A percentile compares a stretch with the other conserved stretches of the same genome.
Evolutionary conservation across 2,329 filamentous ascomycete genomes (phyloP).

Genomic region (Clonostachys rosea): DNA sequence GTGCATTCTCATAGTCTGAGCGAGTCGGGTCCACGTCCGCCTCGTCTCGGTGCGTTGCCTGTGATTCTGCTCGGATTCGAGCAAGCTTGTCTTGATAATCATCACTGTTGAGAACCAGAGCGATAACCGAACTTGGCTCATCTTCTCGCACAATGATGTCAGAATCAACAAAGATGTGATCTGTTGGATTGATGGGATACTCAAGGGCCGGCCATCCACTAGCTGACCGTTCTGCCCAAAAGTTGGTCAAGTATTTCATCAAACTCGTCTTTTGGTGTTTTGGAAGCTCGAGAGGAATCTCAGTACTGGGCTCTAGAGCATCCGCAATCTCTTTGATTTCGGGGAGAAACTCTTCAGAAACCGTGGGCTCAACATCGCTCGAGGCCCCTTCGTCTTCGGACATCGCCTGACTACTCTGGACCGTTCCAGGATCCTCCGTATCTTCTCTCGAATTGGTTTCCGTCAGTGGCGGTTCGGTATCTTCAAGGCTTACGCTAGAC

Average conservation of each 20-base stretch:
- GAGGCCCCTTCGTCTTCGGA: conserved; percentile 63
- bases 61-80: conserved; percentile 53
- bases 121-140: conserved; percentile 93
- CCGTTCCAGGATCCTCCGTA: conserved; percentile 17
- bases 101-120: conserved; percentile 81
- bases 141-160: conserved; percentile 97
- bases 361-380: conserved; percentile 69
- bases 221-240: conserved; percentile 96
- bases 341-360: conserved; percentile 64
- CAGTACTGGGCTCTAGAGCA: conserved; percentile 54
- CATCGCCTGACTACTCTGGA: conserved; percentile 44
- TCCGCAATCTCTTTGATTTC: conserved; percentile 59
- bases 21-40: conserved; percentile 45
- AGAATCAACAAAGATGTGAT: conserved; percentile 95
- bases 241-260: conserved; percentile 93
- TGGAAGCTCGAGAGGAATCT: conserved; percentile 69
- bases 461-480: conserved; percentile 5
- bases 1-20: neutral
- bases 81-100: conserved; percentile 82
- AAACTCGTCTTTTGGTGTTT: conserved; percentile 91
- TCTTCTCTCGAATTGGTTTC: conserved; percentile 16
- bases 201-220: conserved; percentile 91
- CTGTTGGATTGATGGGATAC: conserved; percentile 81
- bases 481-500: neutral
- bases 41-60: conserved; percentile 29